Base-by-base conservation (phyloP, 1,139 yeast species). In the Nadsonia starkeyi-henricii region DNA sequence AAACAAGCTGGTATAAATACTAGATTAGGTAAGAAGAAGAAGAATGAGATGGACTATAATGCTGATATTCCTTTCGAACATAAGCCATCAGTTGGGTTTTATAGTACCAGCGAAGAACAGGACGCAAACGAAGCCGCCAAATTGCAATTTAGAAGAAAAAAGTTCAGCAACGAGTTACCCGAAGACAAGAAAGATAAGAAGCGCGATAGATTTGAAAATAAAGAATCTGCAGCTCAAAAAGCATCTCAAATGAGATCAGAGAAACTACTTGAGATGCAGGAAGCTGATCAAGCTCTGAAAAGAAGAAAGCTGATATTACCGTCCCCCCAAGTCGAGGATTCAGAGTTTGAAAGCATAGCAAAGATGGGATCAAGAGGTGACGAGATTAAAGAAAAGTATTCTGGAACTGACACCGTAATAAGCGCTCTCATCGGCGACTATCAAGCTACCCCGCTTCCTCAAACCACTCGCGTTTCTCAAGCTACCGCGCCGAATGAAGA, bases 11-110 rank as follows among this genome's bases (percentile, higher is more conserved):
- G 96, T 1, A 75, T 85, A 21, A 79, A 75, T 46, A 72, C 79
- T 1, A 72, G 73, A 54, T 62, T 76, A 51, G 74, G 71, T 54
- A 75, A 70, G 56, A 78, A 75, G 58, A 77, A 75, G 57, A 82
- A 81, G 56, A 57, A 55, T 17, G 61, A 58, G 28, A 77, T 85
- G 61, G 96, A 89, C 62, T 86, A 85, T 61, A 84, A 81, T 61
- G 82, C 78, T 1, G 96, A 85, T 57, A 78, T 89, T 17, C 86
- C 91, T 0, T 83, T 84, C 58, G 94, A 88, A 57, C 79, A 77
- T 52, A 66, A 65, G n/a, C 94, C 95, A 0, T 73, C 73, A 4
- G 68, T 67, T 0, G 96, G 96, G 0, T 64, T 77, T 17, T 84
- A 81, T 60, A 93, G 84, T 58, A 78, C 81, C 0, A 59, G 70